Evolutionary conservation across 2,329 filamentous ascomycete genomes (phyloP), one percentile per base, ranked within the genome.

Genomic region (Fusarium falciforme): DNA sequence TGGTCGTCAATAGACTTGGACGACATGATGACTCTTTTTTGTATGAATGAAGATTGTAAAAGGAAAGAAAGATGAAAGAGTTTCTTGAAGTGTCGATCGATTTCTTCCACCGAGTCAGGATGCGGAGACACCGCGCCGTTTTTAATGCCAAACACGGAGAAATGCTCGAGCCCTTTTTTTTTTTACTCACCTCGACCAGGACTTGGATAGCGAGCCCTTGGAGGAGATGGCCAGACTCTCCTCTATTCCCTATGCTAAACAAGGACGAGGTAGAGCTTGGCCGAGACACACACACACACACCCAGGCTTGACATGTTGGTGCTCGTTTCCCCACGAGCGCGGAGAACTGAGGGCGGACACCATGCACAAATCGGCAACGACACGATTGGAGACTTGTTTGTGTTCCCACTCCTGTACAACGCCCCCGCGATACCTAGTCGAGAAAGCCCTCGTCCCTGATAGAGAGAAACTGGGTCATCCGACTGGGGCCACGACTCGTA

Each of bases 71-170:
- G 25, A 17, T n/a, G 16, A n/a, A 52, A 52, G n/a, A 52, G 17
- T 4, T 49, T 42, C 17, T 42, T 29, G 6, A 27, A 29, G 47
- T 29, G 47, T 29, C 27, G 47, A 47, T 27, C 22, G 22, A 47
- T 27, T 47, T 47, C 42, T 47, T 52, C n/a, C 17, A 52, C 25
- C 47, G 47, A 52, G 47, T 52, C 47, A 52, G 47, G 47, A 31
- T 52, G 47, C 47, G 47, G 47, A 52, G 47, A 52, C 47, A 52
- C 25, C 25, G 25, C 47, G 47, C 35, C 36, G 57, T 59, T 59
- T 59, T 59, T 36, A 59, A 59, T 42, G 36, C 36, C 57, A 58
- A 42, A 42, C 57, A 29, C 57, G 57, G 57, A 59, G 36, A 59
- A 59, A 40, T 40, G 57, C 35, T 59, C 22, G 27, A 29, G 57